These are phyloP conservation scores for Xylaria grammica DNA, from an alignment of 495 filamentous ascomycete species.

Conservation along the genomic window DNA sequence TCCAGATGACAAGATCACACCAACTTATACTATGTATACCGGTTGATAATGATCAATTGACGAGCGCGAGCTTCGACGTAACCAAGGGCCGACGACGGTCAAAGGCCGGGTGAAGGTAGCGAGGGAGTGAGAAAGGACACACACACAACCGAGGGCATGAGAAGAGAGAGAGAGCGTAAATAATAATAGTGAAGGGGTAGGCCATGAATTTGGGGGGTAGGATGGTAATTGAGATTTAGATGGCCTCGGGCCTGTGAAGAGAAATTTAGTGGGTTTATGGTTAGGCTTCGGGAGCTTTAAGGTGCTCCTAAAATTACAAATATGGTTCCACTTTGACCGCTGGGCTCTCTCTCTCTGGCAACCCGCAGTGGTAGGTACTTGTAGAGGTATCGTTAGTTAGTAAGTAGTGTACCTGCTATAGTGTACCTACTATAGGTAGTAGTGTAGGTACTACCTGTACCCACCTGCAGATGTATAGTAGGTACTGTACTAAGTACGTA, in stretches of 20 bases:
- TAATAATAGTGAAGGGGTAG: background rate
- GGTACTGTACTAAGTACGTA: too few species aligned
- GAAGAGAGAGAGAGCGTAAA: background rate
- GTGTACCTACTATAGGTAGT: background rate
- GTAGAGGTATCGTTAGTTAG: too few species aligned
- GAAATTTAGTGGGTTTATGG: conserved; percentile 18
- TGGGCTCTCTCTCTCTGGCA: background rate
- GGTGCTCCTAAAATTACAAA: conserved; percentile 15
- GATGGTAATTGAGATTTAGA: conserved; percentile 11
- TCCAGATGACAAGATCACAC: conserved; percentile 1
- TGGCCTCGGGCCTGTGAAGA: conserved; percentile 2
- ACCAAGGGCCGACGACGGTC: background rate
- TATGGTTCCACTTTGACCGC: conserved; percentile 5
- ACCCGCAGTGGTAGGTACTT: too few species aligned
- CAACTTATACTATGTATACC: background rate
- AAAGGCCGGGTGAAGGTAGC: background rate
- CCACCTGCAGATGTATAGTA: background rate
- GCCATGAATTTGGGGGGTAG: background rate
- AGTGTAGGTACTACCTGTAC: background rate
- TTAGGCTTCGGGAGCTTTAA: conserved; percentile 6
- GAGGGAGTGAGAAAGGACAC: background rate
- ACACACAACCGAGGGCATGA: background rate
- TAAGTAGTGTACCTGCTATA: too few species aligned
- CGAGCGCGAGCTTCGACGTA: background rate
- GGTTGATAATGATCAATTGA: background rate